These are phyloP conservation scores for Thermothielavioides terrestris DNA, from an alignment of 495 filamentous ascomycete genomes.

Conservation along the genomic window DNA sequence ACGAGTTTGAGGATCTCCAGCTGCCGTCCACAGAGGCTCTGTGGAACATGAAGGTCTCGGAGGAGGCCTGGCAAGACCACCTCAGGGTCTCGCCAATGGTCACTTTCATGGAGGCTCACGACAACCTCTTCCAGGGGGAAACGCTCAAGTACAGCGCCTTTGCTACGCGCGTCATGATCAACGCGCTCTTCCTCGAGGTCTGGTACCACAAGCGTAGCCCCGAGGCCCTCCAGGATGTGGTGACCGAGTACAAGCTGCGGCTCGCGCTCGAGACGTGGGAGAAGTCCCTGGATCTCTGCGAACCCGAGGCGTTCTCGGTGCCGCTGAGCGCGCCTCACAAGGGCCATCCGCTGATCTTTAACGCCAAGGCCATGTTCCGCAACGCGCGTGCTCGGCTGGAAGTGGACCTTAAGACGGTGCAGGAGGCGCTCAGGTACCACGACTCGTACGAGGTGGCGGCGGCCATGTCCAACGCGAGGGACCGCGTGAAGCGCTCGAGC, in stretches of 20 bases:
- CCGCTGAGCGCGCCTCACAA: constrained; percentile 92
- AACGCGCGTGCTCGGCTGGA: constrained; percentile 88
- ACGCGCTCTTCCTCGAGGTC: constrained; percentile 94
- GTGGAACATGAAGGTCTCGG: constrained; percentile 77
- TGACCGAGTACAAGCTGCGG: constrained; percentile 96
- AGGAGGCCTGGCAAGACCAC: constrained; percentile 80
- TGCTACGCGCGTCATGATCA: constrained; percentile 97
- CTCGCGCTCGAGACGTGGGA: constrained; percentile 97
- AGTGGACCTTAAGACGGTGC: constrained; percentile 89
- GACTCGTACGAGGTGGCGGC: constrained; percentile 94
- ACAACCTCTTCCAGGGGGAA: constrained; percentile 89
- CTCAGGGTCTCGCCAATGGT: constrained; percentile 59
- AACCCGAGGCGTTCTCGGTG: constrained; percentile 83
- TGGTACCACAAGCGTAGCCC: constrained; percentile 98
- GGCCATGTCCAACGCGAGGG: constrained; percentile 88
- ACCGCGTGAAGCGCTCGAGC: constrained; percentile 85
- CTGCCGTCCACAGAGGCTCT: constrained; percentile 89
- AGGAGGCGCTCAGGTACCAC: constrained; percentile 95
- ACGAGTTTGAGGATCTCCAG: constrained; percentile 90
- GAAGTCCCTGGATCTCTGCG: constrained; percentile 86
- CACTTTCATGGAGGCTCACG: constrained; percentile 88
- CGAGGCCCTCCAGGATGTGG: constrained; percentile 90
- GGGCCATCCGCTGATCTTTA: constrained; percentile 97
- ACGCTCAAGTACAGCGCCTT: constrained; percentile 91
- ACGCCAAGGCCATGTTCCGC: constrained; percentile 94